Evolutionary conservation across 2,329 filamentous ascomycete species (phyloP).

Genomic region (Neophaeococcomyces mojaviensis): DNA sequence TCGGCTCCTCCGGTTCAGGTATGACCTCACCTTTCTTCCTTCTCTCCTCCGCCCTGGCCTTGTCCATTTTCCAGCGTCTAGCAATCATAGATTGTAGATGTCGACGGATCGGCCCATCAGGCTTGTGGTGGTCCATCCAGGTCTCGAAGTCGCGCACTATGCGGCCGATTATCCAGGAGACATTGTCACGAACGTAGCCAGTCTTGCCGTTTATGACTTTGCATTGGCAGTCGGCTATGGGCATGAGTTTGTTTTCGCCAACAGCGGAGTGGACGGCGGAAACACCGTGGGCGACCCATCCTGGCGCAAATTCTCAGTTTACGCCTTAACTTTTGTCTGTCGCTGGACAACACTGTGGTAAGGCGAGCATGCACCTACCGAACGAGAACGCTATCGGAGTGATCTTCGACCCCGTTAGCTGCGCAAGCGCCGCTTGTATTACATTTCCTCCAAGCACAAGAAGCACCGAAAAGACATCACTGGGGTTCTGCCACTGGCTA

Average conservation of each 20-base stretch:
- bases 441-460: constrained; percentile 33
- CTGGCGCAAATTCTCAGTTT: too few species aligned
- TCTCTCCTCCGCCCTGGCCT: constrained; percentile 7
- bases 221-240: constrained; percentile 28
- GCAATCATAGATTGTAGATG: constrained; percentile 3
- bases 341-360: too few species aligned
- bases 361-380: too few species aligned
- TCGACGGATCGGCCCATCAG: neutral
- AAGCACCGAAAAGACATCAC: constrained; percentile 24
- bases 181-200: constrained; percentile 33
- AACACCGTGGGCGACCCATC: constrained; percentile 33
- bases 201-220: constrained; percentile 27
- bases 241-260: constrained; percentile 31
- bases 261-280: constrained; percentile 24
- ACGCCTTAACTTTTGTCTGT: too few species aligned
- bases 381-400: constrained; percentile 34
- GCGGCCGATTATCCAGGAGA: constrained; percentile 38
- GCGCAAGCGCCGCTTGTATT: constrained; percentile 29
- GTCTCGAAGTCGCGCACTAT: constrained; percentile 36
- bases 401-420: constrained; percentile 16
- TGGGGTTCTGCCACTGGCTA: too few species aligned
- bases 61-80: constrained; percentile 7
- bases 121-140: constrained; percentile 11
- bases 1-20: constrained; percentile 1
- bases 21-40: neutral